Evolutionary conservation across 805 yeast species (phyloP).

Genomic region (Candida succiphila): DNA sequence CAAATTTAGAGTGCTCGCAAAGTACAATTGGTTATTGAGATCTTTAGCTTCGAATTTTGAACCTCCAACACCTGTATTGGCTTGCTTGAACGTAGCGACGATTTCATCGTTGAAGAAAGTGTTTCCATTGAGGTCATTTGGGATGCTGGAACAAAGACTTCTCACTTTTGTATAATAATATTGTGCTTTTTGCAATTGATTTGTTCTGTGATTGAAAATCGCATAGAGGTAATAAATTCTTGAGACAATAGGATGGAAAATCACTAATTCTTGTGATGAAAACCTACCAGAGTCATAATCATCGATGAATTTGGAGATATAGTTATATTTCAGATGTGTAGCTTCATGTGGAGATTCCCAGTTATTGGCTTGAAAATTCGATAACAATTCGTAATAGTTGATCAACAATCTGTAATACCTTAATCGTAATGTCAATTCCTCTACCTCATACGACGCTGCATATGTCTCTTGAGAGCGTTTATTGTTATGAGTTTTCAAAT

Average conservation of each 20-base stretch:
- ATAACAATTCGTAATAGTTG: conserved; percentile 27
- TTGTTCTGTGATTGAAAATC: conserved; percentile 25
- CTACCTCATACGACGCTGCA: conserved; percentile 2
- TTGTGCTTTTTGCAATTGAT: conserved; percentile 27
- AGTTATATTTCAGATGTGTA: not conserved
- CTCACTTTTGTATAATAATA: conserved; percentile 28
- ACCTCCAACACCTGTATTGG: conserved; percentile 15
- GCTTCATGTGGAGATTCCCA: conserved; percentile 5
- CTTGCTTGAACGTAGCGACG: conserved; percentile 12
- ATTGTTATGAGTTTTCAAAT: conserved; percentile 7
- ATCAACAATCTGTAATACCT: conserved; percentile 20
- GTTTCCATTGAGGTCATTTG: conserved; percentile 10
- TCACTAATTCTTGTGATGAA: conserved; percentile 28
- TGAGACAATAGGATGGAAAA: conserved; percentile 27
- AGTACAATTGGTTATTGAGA: conserved; percentile 13
- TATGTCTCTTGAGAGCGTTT: not conserved
- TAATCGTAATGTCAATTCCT: conserved; percentile 18
- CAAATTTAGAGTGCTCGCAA: conserved; percentile 14
- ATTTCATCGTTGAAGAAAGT: conserved; percentile 15
- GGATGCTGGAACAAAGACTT: conserved; percentile 9
- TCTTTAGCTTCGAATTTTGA: conserved; percentile 11
- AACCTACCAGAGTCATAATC: conserved; percentile 26
- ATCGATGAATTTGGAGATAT: conserved; percentile 24
- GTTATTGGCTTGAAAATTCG: conserved; percentile 23
- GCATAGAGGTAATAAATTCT: conserved; percentile 30